Conservation (phyloP, 1,284 basidiomycete genomes). For the Tilletia caries region DNA sequence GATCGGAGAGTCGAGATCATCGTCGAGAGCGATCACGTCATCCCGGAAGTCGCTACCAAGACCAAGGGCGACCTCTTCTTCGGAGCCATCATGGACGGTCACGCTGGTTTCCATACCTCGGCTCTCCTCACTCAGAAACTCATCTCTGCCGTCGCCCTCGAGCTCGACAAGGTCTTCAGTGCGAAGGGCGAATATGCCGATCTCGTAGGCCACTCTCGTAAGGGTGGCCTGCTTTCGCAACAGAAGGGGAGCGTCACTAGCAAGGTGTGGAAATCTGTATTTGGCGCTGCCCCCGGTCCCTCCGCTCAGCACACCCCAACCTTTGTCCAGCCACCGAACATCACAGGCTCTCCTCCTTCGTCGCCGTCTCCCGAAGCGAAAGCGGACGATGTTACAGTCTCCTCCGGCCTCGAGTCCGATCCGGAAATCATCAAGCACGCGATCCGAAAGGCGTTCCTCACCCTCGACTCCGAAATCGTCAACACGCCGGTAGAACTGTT, state of each 20-base stretch:
- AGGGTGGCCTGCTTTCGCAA: background rate
- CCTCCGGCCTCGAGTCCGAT: conserved; percentile 59
- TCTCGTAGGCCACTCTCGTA: conserved; percentile 23
- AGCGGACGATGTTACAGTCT: background rate
- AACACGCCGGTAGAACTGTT: conserved; percentile 71
- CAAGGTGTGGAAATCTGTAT: conserved; percentile 40
- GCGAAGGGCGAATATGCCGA: conserved; percentile 51
- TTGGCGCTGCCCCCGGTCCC: conserved; percentile 25
- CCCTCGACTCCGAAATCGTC: conserved; percentile 73
- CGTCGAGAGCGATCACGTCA: conserved; percentile 45
- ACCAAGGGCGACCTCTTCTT: conserved; percentile 58
- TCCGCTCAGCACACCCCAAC: background rate
- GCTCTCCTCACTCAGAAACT: conserved; percentile 77
- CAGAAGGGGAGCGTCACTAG: no score
- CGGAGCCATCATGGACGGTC: conserved; percentile 89
- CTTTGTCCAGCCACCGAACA: background rate
- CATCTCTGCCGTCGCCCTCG: conserved; percentile 78
- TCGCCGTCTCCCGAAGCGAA: background rate
- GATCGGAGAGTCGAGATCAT: conserved; percentile 51
- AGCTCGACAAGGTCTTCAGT: conserved; percentile 63
- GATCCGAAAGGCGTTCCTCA: conserved; percentile 73
- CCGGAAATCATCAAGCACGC: conserved; percentile 67
- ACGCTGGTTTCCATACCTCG: conserved; percentile 79
- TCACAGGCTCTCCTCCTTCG: background rate
- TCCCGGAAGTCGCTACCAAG: conserved; percentile 21